Evolutionary conservation across 345 rosid species (phyloP).

Genomic region (Linum usitatissimum): DNA sequence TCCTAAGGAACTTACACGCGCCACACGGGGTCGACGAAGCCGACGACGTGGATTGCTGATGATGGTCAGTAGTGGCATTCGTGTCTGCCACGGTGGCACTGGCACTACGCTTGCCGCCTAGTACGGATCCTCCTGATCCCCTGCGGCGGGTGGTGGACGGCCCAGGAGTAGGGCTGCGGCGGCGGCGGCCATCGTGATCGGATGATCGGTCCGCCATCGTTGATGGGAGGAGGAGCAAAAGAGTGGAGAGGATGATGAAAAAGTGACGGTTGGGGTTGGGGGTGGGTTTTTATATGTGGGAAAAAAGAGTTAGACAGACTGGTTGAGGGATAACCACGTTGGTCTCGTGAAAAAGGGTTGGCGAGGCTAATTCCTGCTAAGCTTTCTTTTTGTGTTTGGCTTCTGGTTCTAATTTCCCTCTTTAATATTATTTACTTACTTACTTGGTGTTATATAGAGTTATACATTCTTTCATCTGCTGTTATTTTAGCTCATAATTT

Average conservation of each 20-base stretch:
- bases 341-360: not conserved
- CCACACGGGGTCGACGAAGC: constrained; percentile 63
- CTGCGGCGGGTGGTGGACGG: not conserved
- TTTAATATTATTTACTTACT: too few species aligned
- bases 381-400: not conserved
- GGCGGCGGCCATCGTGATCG: not conserved
- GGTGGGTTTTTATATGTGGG: not conserved
- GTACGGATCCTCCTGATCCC: not conserved
- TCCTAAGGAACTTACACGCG: constrained; percentile 92
- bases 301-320: not conserved
- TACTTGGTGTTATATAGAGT: too few species aligned
- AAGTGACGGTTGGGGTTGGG: not conserved
- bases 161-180: not conserved
- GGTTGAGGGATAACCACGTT: not conserved
- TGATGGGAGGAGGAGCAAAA: not conserved
- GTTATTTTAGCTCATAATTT: too few species aligned
- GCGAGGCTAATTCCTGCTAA: not conserved
- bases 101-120: not conserved
- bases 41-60: not conserved
- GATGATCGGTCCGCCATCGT: not conserved
- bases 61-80: too few species aligned
- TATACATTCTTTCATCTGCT: too few species aligned
- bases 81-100: not conserved
- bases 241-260: not conserved
- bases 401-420: too few species aligned